Conservation (phyloP, 768 basidiomycete genomes). For the Leccinum longicurvipes region DNA sequence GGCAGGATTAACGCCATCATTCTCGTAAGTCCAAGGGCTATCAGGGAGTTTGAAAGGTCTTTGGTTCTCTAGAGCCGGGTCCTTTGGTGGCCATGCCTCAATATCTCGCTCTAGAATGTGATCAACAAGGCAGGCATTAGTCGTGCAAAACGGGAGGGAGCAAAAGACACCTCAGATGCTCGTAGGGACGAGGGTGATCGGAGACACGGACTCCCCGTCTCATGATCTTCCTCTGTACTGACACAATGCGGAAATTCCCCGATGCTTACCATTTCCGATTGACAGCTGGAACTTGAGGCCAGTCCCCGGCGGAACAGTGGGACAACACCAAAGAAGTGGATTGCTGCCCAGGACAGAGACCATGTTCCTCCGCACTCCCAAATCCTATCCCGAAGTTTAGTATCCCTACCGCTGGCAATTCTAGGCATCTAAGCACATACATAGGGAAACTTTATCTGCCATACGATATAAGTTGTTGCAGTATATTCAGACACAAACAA, state of each 20-base stretch:
- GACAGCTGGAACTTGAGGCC: slow-evolving; percentile 79
- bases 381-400: slow-evolving; percentile 52
- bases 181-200: background rate
- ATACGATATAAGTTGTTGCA: slow-evolving; percentile 1
- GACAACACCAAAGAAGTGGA: slow-evolving; percentile 83
- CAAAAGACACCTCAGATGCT: slow-evolving; percentile 3
- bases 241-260: slow-evolving; percentile 36
- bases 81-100: slow-evolving; percentile 71
- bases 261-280: slow-evolving; percentile 72
- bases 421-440: slow-evolving; percentile 41
- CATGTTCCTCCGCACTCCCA: slow-evolving; percentile 73
- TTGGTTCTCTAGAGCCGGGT: slow-evolving; percentile 43
- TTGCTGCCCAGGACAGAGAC: slow-evolving; percentile 73
- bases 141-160: background rate
- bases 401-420: background rate
- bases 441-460: slow-evolving; percentile 88
- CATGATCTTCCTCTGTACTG: slow-evolving; percentile 5
- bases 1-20: slow-evolving; percentile 69
- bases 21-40: slow-evolving; percentile 86
- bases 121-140: slow-evolving; percentile 11
- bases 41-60: slow-evolving; percentile 47
- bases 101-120: slow-evolving; percentile 32
- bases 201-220: slow-evolving; percentile 2
- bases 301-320: slow-evolving; percentile 58
- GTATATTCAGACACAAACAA: background rate